A percentile compares a stretch with the other conserved stretches of the same genome.
These are phyloP conservation scores for Nitzschia inconspicua DNA, from an alignment of 108 stramenopile genomes.

Conservation along the genomic window DNA sequence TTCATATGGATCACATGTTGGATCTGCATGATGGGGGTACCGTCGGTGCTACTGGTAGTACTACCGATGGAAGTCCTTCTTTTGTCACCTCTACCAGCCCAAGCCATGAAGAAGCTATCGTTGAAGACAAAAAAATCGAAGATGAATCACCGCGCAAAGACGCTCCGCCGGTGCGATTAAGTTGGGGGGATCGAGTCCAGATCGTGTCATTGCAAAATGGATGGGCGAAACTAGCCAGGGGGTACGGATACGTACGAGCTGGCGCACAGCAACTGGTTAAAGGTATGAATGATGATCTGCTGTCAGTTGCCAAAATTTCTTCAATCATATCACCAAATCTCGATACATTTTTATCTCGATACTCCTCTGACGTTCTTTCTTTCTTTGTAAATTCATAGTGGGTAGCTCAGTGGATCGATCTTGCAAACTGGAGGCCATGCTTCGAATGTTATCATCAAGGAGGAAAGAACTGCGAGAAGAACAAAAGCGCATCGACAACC, in stretches of 20 bases:
- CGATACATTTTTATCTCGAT: background rate
- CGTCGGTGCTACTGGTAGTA: background rate
- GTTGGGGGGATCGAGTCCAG: constrained; percentile 74
- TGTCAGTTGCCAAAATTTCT: background rate
- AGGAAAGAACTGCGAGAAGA: constrained; percentile 57
- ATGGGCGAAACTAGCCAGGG: constrained; percentile 78
- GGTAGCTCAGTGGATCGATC: constrained; percentile 68
- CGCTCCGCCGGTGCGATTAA: constrained; percentile 25
- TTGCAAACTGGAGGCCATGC: constrained; percentile 73
- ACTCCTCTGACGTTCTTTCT: background rate
- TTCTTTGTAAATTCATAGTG: constrained; percentile 24
- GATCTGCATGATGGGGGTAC: background rate
- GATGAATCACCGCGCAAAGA: constrained; percentile 2
- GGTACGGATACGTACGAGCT: constrained; percentile 69
- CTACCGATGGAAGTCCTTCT: constrained; percentile 2
- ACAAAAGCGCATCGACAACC: constrained; percentile 66
- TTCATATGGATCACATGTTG: constrained; percentile 24
- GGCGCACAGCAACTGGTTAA: constrained; percentile 64
- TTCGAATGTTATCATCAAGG: constrained; percentile 52
- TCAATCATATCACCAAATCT: background rate
- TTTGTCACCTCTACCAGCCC: no score
- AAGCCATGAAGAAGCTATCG: background rate
- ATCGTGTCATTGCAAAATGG: constrained; percentile 66
- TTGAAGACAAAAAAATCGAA: constrained; percentile 1
- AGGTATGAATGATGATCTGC: constrained; percentile 30